Conservation (phyloP, 2,329 filamentous ascomycete species). For the Coleophoma eucalyptorum region DNA sequence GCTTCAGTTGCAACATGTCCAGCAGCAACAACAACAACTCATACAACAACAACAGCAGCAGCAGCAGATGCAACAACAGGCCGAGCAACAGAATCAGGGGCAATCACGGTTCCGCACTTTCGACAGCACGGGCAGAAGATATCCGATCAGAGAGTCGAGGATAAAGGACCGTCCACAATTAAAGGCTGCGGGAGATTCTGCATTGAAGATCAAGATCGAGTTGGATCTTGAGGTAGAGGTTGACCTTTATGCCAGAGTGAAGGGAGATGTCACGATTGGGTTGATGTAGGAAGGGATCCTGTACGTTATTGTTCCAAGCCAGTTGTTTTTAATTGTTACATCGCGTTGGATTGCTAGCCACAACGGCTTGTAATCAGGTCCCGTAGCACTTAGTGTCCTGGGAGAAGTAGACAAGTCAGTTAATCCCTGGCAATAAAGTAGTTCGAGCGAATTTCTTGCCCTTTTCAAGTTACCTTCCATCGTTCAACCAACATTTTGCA, state of each 20-base stretch:
- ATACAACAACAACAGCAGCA: background rate
- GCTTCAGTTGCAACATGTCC: too few relatives aligned
- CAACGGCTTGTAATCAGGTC: too few relatives aligned
- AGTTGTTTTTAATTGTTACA: too few relatives aligned
- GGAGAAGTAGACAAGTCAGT: too few relatives aligned
- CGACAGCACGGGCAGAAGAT: background rate
- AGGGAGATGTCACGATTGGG: constrained; percentile 1
- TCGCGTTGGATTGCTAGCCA: too few relatives aligned
- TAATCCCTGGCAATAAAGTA: too few relatives aligned
- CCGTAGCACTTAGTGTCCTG: too few relatives aligned
- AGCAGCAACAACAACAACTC: background rate
- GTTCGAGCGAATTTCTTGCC: too few relatives aligned
- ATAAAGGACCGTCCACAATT: constrained; percentile 13
- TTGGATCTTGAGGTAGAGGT: constrained; percentile 18
- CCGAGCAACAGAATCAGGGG: background rate
- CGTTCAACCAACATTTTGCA: too few relatives aligned
- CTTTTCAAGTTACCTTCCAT: too few relatives aligned
- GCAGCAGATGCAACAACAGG: background rate
- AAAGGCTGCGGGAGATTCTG: constrained; percentile 4
- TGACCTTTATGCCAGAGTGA: background rate
- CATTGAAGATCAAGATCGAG: constrained; percentile 17
- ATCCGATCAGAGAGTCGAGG: constrained; percentile 10
- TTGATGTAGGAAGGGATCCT: background rate
- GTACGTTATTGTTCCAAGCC: too few relatives aligned
- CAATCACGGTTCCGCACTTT: background rate